Conservation (phyloP, 495 filamentous ascomycete species). For the Hypoxylon lienhwacheense region DNA sequence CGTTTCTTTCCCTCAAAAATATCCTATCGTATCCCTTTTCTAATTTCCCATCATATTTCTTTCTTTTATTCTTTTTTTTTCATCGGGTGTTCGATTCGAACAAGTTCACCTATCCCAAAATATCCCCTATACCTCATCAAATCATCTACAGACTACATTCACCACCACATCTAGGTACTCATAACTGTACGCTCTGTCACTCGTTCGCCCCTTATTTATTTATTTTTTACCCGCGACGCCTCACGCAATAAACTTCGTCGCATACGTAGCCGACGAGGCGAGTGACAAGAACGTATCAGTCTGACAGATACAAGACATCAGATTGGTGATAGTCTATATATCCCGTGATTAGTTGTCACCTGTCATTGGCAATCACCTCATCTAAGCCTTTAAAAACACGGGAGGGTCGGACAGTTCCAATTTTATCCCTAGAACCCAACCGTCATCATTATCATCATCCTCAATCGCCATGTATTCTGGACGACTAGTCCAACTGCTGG, state of each 20-base stretch:
- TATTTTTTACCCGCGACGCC: constrained; percentile 5
- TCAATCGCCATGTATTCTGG: constrained; percentile 43
- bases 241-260: constrained; percentile 8
- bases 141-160: too few species aligned
- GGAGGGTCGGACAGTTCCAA: constrained; percentile 17
- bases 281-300: constrained; percentile 4
- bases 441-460: not conserved
- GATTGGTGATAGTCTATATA: constrained; percentile 20
- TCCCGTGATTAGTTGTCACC: constrained; percentile 14
- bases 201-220: constrained; percentile 7
- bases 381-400: constrained; percentile 21
- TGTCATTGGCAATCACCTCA: constrained; percentile 17
- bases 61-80: constrained; percentile 7
- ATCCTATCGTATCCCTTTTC: constrained; percentile 23
- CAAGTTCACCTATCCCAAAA: too few species aligned
- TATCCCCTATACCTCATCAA: too few species aligned
- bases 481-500: constrained; percentile 41
- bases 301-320: constrained; percentile 12
- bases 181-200: constrained; percentile 2
- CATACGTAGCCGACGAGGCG: constrained; percentile 11
- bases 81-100: constrained; percentile 1
- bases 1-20: constrained; percentile 30
- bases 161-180: constrained; percentile 1
- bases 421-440: constrained; percentile 7
- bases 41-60: constrained; percentile 7